phyloP scores from a whole-genome alignment of 345 rosid genomes.

The Populus davidiana region DNA sequence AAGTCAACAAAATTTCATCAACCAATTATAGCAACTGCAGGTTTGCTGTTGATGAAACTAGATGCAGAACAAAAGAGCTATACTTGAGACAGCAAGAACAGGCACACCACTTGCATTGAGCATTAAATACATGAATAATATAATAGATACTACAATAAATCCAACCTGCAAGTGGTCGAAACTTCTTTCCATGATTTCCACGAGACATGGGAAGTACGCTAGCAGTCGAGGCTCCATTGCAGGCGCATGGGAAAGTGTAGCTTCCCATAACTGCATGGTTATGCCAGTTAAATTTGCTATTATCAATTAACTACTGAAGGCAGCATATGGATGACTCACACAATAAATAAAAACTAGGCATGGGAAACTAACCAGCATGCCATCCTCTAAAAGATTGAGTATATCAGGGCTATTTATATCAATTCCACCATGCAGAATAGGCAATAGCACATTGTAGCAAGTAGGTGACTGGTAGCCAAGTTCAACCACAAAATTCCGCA shows the following conservation, averaged over 20 bases:
- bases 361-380: slow-evolving; percentile 67
- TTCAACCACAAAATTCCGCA: slow-evolving; percentile 82
- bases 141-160: background rate
- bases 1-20: background rate
- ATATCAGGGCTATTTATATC: slow-evolving; percentile 85
- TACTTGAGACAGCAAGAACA: background rate
- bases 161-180: slow-evolving; percentile 93
- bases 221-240: slow-evolving; percentile 82
- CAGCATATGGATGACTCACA: background rate
- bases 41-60: too few relatives aligned
- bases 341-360: background rate
- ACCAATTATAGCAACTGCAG: too few relatives aligned
- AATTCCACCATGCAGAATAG: slow-evolving; percentile 82
- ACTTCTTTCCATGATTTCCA: slow-evolving; percentile 80
- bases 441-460: slow-evolving; percentile 71
- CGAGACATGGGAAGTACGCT: slow-evolving; percentile 68
- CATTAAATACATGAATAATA: background rate
- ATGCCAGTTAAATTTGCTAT: slow-evolving; percentile 15
- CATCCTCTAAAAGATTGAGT: slow-evolving; percentile 90
- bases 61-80: too few relatives aligned
- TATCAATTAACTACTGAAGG: background rate
- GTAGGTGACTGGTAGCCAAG: slow-evolving; percentile 84
- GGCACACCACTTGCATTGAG: background rate
- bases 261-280: slow-evolving; percentile 90
- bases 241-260: slow-evolving; percentile 85